Evolutionary conservation across 2,329 filamentous ascomycete genomes (phyloP), one percentile per base, ranked within the genome.

Genomic region (Domatiomyces catenatus): DNA sequence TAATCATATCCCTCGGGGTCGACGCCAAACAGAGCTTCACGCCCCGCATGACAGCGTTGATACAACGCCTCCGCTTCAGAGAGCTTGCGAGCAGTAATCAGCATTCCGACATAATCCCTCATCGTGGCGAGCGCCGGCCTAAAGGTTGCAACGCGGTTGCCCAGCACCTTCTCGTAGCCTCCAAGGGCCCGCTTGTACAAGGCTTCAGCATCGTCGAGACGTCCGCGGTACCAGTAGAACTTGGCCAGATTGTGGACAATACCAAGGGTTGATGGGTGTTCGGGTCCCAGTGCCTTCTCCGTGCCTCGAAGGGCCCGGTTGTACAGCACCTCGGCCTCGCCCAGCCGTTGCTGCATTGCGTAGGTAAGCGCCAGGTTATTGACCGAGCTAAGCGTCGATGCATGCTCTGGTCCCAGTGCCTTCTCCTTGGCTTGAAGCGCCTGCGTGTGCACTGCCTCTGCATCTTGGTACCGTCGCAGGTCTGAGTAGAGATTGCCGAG

Each of bases 341-440:
- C 47, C 19, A 59, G 54, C 53, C 56, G 58, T n/a, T n/a, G n/a
- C n/a, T n/a, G 19, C 56, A 56, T 48, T 59, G 58, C 8, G 51
- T 59, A 62, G 51, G 61, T 48, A 50, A 8, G 5, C 5, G 56
- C 61, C 20, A 63, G 52, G 50, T 55, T 55, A 44, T 58, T 51
- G 36, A 60, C 54, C 18, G 55, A 55, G 19, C 39, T 10, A 17
- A 61, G 54, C 17, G 59, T 60, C 32, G 48, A 58, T 28, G 50
- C 53, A 50, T 62, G 59, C 42, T 58, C 51, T 12, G 54, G 47
- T 8, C 59, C 58, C 10, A 39, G 18, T 24, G 50, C 52, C 36
- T 58, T 56, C 52, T 60, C 52, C 4, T 46, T 42, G 10, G 52
- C 56, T 50, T 26, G 42, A 42, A 62, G 50, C 47, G 55, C 59